These are phyloP conservation scores for Paraphoma sp. DNA, from an alignment of 2,329 filamentous ascomycete species.

Conservation along the genomic window DNA sequence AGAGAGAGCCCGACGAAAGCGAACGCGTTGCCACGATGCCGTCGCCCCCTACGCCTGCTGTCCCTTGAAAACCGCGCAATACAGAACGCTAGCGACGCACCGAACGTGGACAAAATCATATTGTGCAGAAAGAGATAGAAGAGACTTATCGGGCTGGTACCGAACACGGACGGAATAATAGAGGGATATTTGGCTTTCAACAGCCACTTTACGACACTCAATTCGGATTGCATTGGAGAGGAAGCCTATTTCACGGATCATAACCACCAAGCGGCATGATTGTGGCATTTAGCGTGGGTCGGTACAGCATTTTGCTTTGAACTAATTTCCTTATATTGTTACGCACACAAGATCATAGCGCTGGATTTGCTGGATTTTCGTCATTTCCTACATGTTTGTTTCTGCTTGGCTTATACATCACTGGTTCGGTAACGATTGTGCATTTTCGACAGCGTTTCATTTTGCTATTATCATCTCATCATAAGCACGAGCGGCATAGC, in stretches of 20 bases:
- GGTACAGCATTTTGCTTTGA: conserved; percentile 25
- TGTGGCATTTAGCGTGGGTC: conserved; percentile 49
- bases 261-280: conserved; percentile 36
- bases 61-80: not conserved
- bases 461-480: conserved; percentile 14
- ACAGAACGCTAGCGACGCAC: not conserved
- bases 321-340: conserved; percentile 25
- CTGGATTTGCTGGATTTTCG: conserved; percentile 22
- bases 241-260: conserved; percentile 12
- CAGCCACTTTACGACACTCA: conserved; percentile 5
- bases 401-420: conserved; percentile 33
- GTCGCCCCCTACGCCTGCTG: conserved; percentile 19
- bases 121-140: conserved; percentile 4
- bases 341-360: conserved; percentile 38
- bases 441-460: conserved; percentile 27
- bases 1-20: conserved; percentile 39
- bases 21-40: conserved; percentile 27
- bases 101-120: not conserved
- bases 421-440: conserved; percentile 28
- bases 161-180: conserved; percentile 27
- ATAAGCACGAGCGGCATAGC: conserved; percentile 27
- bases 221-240: conserved; percentile 15
- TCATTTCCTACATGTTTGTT: conserved; percentile 7
- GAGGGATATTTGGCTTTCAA: conserved; percentile 10
- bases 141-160: conserved; percentile 32